phyloP scores from a whole-genome alignment of 768 basidiomycete genomes.

The Suillus clintonianus region DNA sequence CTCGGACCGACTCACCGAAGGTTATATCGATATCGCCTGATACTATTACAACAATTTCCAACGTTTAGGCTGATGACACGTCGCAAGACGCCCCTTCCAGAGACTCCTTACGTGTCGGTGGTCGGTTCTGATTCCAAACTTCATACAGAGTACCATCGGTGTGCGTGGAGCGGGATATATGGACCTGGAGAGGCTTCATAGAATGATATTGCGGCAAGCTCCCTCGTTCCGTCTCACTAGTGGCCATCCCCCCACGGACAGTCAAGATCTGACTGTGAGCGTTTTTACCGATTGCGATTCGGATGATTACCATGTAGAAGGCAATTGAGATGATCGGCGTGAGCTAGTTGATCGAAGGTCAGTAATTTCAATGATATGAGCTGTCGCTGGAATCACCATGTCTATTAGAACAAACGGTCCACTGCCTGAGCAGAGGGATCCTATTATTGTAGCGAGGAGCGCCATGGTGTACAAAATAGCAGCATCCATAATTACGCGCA shows the following conservation, averaged over 20 bases:
- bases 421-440: conserved; percentile 30
- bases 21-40: not conserved
- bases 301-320: not conserved
- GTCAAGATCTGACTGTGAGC: not conserved
- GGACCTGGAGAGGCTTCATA: conserved; percentile 6
- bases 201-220: not conserved
- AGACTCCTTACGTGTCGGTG: not conserved
- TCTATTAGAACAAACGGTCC: conserved; percentile 29
- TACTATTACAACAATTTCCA: not conserved
- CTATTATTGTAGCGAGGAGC: conserved; percentile 32
- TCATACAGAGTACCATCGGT: not conserved
- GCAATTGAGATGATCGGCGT: not conserved
- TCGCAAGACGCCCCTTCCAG: not conserved
- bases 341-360: not conserved
- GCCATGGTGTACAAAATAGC: conserved; percentile 31
- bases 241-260: not conserved
- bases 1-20: not conserved
- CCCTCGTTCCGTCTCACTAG: not conserved
- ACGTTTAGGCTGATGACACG: not conserved
- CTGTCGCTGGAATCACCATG: not conserved
- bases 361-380: not conserved
- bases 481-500: conserved; percentile 25
- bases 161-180: not conserved
- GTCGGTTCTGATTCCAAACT: not conserved
- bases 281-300: conserved; percentile 3